Evolutionary conservation across 177 flowering plant species (phyloP).

Genomic region (Vitis hybrid): DNA sequence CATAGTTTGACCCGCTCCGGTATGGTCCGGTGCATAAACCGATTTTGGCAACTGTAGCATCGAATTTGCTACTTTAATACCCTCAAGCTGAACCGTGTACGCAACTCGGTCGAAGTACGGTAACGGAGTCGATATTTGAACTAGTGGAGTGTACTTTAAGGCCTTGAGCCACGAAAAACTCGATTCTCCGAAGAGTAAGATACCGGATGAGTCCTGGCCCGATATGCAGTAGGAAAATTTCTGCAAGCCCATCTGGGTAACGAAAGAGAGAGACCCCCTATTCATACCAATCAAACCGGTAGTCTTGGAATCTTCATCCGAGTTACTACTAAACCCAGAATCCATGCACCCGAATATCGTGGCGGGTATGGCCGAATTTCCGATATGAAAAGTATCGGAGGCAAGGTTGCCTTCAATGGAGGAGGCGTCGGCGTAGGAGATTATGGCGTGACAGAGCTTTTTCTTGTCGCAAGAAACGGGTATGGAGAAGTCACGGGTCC

Average conservation of each 20-base stretch:
- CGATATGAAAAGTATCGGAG: conserved; percentile 54
- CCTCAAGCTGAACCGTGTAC: conserved; percentile 73
- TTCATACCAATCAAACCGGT: conserved; percentile 83
- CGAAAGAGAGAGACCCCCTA: conserved; percentile 76
- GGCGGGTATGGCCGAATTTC: conserved; percentile 26
- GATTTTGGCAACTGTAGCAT: conserved; percentile 55
- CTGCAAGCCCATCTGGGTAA: conserved; percentile 60
- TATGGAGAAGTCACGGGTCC: conserved; percentile 52
- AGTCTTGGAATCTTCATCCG: conserved; percentile 57
- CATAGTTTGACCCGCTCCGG: conserved; percentile 96
- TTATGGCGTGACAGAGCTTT: conserved; percentile 60
- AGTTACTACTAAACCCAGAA: conserved; percentile 42
- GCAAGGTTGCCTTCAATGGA: conserved; percentile 76
- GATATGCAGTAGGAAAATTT: conserved; percentile 89
- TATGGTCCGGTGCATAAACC: conserved; percentile 73
- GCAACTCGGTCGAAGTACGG: conserved; percentile 81
- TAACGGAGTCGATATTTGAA: conserved; percentile 51
- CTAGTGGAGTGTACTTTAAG: conserved; percentile 66
- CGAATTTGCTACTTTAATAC: conserved; percentile 49
- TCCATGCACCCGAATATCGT: conserved; percentile 80
- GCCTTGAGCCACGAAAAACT: conserved; percentile 42
- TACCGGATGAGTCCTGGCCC: conserved; percentile 59
- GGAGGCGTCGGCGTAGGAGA: conserved; percentile 73
- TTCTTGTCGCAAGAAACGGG: conserved; percentile 70
- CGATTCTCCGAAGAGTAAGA: conserved; percentile 60